Conservation (phyloP, 192 early-diverging fungal species). For the Glomus cerebriforme region DNA sequence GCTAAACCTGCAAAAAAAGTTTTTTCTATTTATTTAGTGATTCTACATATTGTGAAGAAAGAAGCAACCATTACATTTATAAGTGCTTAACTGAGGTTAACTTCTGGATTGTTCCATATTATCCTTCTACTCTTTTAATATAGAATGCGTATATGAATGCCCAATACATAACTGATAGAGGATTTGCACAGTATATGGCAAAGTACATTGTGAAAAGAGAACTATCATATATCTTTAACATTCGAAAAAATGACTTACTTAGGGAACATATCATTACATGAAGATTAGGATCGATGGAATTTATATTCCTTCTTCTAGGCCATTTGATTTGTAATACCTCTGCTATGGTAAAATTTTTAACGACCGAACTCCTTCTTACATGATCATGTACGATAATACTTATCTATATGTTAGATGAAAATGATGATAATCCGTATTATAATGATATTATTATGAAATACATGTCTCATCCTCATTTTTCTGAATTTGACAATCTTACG, state of each 20-base stretch:
- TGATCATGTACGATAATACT: background rate
- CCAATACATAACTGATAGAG: background rate
- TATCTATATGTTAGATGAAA: background rate
- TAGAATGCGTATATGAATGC: background rate
- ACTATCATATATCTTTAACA: background rate
- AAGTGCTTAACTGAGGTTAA: background rate
- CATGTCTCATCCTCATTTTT: background rate
- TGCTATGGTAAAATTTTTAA: too few species aligned
- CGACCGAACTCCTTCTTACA: too few species aligned
- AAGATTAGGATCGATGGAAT: too few species aligned
- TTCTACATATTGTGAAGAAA: background rate
- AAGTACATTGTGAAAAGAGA: background rate
- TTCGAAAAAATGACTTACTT: too few species aligned
- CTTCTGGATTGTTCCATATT: background rate
- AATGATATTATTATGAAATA: background rate
- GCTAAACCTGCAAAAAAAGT: too few species aligned
- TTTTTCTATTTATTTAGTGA: background rate
- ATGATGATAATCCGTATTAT: background rate
- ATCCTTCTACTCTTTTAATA: background rate
- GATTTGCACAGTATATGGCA: background rate
- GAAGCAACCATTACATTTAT: background rate
- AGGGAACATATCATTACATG: too few species aligned
- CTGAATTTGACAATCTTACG: background rate
- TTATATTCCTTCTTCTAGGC: too few species aligned
- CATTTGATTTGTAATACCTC: too few species aligned